Conservation (phyloP, 176 grass and related monocot genomes). For the Thinopyrum elongatum region DNA sequence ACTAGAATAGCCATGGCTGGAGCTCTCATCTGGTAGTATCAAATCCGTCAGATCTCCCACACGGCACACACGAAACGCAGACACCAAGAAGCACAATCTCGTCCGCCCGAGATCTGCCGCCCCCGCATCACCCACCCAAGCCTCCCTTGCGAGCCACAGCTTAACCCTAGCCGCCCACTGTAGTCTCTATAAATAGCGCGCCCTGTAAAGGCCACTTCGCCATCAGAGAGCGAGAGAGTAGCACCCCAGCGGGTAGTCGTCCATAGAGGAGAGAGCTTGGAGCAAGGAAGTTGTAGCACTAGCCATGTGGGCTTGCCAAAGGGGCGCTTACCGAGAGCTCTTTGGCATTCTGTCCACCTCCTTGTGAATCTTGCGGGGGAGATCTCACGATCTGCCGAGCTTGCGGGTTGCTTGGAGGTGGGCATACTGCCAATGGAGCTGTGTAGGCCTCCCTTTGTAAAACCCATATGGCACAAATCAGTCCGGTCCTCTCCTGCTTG, state of each 20-base stretch:
- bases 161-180: constrained; percentile 33
- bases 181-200: constrained; percentile 50
- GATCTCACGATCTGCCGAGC: neutral
- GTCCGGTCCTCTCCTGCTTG: neutral
- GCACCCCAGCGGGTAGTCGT: neutral
- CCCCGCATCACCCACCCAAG: neutral
- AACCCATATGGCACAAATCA: constrained; percentile 51
- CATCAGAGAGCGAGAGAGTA: neutral
- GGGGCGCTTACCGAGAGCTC: constrained; percentile 54
- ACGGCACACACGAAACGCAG: neutral
- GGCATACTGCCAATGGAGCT: constrained; percentile 92
- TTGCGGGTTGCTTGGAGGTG: constrained; percentile 50
- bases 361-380: constrained; percentile 22
- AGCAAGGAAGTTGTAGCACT: neutral
- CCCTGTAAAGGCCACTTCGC: neutral
- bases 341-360: constrained; percentile 92
- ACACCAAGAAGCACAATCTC: constrained; percentile 48
- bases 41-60: constrained; percentile 39
- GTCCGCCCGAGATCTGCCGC: constrained; percentile 35
- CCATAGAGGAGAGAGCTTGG: neutral
- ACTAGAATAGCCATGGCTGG: constrained; percentile 23
- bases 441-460: constrained; percentile 80
- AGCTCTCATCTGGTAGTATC: constrained; percentile 5
- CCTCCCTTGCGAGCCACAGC: constrained; percentile 15
- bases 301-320: constrained; percentile 67